phyloP scores from a whole-genome alignment of 176 grass and related monocot genomes.

The Poa annua region DNA sequence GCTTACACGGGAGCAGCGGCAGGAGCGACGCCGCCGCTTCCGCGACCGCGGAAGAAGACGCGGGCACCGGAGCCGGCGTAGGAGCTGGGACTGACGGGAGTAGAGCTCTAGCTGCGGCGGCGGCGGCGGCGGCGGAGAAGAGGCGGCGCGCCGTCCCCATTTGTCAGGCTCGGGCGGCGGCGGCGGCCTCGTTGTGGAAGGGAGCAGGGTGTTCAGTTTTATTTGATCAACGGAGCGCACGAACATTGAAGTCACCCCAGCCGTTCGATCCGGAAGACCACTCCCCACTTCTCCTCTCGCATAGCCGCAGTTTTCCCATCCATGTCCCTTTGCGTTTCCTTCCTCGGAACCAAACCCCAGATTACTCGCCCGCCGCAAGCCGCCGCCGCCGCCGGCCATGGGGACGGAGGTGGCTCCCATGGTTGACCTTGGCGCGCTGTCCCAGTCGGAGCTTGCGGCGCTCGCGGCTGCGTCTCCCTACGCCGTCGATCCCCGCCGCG shows the following conservation, averaged over 20 bases:
- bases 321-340: background rate
- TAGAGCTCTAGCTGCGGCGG: conserved; percentile 35
- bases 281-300: conserved; percentile 21
- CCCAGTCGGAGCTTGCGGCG: conserved; percentile 64
- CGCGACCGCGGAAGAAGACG: conserved; percentile 28
- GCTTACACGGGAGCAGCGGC: conserved; percentile 73
- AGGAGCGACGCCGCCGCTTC: conserved; percentile 58
- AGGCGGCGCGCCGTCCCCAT: conserved; percentile 46
- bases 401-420: conserved; percentile 61
- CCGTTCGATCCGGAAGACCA: conserved; percentile 41
- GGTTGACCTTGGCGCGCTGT: conserved; percentile 68
- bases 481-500: conserved; percentile 55
- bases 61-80: background rate
- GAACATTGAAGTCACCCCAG: background rate
- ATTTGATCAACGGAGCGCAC: conserved; percentile 38
- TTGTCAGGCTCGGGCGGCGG: conserved; percentile 21
- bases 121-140: conserved; percentile 46
- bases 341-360: conserved; percentile 43
- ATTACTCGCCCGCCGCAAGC: conserved; percentile 25
- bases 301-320: conserved; percentile 5
- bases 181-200: background rate
- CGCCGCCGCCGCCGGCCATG: conserved; percentile 49
- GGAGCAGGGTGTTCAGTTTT: background rate
- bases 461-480: conserved; percentile 57
- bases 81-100: conserved; percentile 26